These are phyloP conservation scores for Candida manassasensis DNA, from an alignment of 805 yeast genomes.

Conservation along the genomic window DNA sequence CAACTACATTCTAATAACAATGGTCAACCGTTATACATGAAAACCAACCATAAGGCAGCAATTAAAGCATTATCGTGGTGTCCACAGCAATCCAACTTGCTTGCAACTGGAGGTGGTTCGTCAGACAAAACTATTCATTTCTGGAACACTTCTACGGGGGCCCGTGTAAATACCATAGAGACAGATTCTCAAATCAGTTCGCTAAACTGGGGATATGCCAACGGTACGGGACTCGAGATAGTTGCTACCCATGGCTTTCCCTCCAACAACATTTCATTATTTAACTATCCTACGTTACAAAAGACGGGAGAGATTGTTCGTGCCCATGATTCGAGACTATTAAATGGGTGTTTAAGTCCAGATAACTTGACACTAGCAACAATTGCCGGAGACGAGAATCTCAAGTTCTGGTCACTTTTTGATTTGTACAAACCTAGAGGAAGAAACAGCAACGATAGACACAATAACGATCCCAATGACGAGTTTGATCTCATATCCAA, in stretches of 20 bases:
- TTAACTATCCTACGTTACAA: constrained; percentile 79
- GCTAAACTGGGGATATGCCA: constrained; percentile 80
- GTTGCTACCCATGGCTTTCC: constrained; percentile 96
- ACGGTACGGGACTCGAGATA: constrained; percentile 72
- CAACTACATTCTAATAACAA: constrained; percentile 27
- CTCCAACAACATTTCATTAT: constrained; percentile 73
- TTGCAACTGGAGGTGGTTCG: constrained; percentile 98
- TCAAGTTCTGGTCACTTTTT: constrained; percentile 91
- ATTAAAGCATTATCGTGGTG: constrained; percentile 95
- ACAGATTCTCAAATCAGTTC: constrained; percentile 95
- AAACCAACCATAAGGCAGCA: constrained; percentile 84
- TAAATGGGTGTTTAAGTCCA: constrained; percentile 80
- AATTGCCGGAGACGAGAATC: constrained; percentile 92
- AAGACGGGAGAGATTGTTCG: constrained; percentile 81
- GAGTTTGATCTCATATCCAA: constrained; percentile 9
- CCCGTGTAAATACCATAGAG: constrained; percentile 78
- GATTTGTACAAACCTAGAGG: constrained; percentile 41
- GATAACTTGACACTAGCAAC: constrained; percentile 90
- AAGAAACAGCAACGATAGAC: constrained; percentile 9
- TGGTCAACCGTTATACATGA: constrained; percentile 60
- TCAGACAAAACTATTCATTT: constrained; percentile 84
- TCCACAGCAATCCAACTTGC: constrained; percentile 72
- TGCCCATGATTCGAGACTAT: constrained; percentile 88
- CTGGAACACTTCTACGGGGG: constrained; percentile 93
- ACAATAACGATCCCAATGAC: constrained; percentile 12